A percentile compares a stretch with the other conserved stretches of the same genome.
Conservation (phyloP, 331 rosid genomes). For the Rhamnella rubrinervis region DNA sequence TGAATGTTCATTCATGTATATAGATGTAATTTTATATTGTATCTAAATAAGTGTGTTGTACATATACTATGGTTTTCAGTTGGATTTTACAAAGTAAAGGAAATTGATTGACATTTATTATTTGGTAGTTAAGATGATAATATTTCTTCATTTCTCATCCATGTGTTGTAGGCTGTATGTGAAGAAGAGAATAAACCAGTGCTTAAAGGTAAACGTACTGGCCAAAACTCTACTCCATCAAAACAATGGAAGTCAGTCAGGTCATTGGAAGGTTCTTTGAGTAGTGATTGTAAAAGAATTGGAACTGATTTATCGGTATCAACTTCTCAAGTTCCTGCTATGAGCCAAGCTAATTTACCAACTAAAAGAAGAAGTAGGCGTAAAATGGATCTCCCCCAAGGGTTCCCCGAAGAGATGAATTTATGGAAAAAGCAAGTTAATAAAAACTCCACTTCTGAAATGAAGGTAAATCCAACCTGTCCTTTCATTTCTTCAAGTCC, state of each 20-base stretch:
- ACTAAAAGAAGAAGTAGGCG: conserved; percentile 54
- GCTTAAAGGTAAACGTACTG: conserved; percentile 53
- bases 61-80: background rate
- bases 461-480: conserved; percentile 37
- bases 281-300: conserved; percentile 34
- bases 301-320: conserved; percentile 31
- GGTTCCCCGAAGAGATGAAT: conserved; percentile 36
- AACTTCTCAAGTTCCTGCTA: conserved; percentile 41
- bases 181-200: conserved; percentile 48
- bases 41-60: background rate
- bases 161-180: conserved; percentile 44
- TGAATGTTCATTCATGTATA: background rate
- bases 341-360: conserved; percentile 41
- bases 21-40: background rate
- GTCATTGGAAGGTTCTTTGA: conserved; percentile 44
- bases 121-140: conserved; percentile 4
- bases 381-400: conserved; percentile 47
- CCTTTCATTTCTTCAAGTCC: conserved; percentile 3
- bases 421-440: conserved; percentile 34
- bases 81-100: background rate
- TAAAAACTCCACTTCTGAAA: conserved; percentile 33
- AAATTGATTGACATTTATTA: background rate
- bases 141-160: conserved; percentile 4
- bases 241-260: conserved; percentile 48
- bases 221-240: conserved; percentile 40